Evolutionary conservation across 2,329 filamentous ascomycete genomes (phyloP).

Genomic region (Arachnopeziza araneosa): DNA sequence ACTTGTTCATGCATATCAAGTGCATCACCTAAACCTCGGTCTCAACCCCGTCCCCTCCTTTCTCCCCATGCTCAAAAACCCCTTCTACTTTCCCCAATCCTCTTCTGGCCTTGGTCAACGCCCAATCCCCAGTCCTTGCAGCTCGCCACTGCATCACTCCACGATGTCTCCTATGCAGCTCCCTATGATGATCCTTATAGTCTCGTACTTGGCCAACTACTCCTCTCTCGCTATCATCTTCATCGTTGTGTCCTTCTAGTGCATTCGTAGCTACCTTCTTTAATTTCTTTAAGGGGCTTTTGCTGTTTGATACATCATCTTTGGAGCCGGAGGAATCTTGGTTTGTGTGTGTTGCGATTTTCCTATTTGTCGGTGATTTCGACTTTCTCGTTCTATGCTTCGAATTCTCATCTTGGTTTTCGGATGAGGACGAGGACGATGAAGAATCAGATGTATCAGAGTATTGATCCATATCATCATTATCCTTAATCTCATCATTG

Average conservation of each 20-base stretch:
- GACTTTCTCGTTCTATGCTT: neutral
- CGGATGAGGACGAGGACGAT: neutral
- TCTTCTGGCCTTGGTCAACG: slow-evolving; percentile 50
- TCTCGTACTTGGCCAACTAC: slow-evolving; percentile 49
- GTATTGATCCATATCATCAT: slow-evolving; percentile 1
- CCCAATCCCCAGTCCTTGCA: slow-evolving; percentile 49
- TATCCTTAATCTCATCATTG: slow-evolving; percentile 45
- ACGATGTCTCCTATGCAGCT: slow-evolving; percentile 59
- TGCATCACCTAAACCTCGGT: slow-evolving; percentile 53
- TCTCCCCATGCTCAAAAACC: slow-evolving; percentile 53
- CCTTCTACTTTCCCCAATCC: slow-evolving; percentile 39
- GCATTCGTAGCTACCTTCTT: slow-evolving; percentile 7
- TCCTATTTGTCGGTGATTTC: slow-evolving; percentile 4
- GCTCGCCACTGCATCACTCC: slow-evolving; percentile 67
- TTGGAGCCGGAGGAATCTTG: slow-evolving; percentile 10
- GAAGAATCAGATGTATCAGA: slow-evolving; percentile 5
- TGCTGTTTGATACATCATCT: slow-evolving; percentile 4
- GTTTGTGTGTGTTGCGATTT: slow-evolving; percentile 18
- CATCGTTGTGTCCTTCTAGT: slow-evolving; percentile 32
- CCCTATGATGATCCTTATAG: slow-evolving; percentile 53
- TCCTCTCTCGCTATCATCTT: slow-evolving; percentile 41
- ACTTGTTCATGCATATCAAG: neutral
- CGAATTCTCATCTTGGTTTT: neutral
- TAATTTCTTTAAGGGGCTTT: slow-evolving; percentile 15
- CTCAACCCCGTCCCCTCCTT: slow-evolving; percentile 55